Base-by-base conservation (phyloP, 1,139 yeast species). In the Protomyces lactucae-debilis region DNA sequence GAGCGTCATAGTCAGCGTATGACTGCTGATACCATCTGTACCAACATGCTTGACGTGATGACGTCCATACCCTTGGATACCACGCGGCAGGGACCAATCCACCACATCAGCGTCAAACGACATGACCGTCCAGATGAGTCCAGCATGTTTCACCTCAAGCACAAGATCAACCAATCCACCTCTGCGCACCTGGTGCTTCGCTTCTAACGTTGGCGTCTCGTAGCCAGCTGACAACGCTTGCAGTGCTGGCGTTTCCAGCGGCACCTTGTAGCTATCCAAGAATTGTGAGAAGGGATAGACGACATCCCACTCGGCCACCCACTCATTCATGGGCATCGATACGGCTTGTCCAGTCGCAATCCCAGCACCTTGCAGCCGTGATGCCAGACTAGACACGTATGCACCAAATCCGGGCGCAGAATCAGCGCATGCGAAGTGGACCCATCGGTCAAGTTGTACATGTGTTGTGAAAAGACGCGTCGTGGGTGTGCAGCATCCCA, bases 401-500 rank as follows among this genome's bases (percentile, higher is more conserved):
- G 45, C n/a, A 16, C 52, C 45, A 45, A 64, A 59, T 3, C 64
- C 64, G 1, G 66, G 64, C 3, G 66, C 66, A 12, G 64, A 43
- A 23, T 64, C 66, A 18, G 66, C 66, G 9, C 56, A 25, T 1
- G 66, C 66, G 36, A 64, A 48, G 46, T 64, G 66, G 56, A 36
- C 12, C 53, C 48, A 37, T 56, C 59, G 4, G 66, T 64, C 43
- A 60, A 35, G 57, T 64, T 64, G 53, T 64, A 60, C 52, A 64
- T 43, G 37, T 55, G 64, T 25, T 64, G 64, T 14, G 60, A 51
- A 16, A 64, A 64, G 25, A 64, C 40, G 16, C 66, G 64, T 6
- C 66, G 55, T n/a, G 66, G 66, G 43, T 64, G 66, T 16, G 56
- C 55, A 14, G 60, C 60, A 32, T 64, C 66, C 56, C 61, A 64